These are phyloP conservation scores for Globisporangium orthogonon DNA, from an alignment of 352 stramenopile genomes.

Conservation along the genomic window DNA sequence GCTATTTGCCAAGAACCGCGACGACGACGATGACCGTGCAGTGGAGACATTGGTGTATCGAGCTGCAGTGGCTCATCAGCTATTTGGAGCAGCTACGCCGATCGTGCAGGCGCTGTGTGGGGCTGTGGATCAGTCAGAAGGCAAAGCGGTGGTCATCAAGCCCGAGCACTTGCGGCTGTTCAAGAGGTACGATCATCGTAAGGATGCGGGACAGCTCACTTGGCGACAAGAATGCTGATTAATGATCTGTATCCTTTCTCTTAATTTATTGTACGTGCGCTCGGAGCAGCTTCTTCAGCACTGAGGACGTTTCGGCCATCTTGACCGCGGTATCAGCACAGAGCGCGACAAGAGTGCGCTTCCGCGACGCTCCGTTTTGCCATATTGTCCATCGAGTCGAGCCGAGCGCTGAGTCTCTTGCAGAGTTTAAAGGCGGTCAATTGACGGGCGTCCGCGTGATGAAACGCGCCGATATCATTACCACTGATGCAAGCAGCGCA, in stretches of 20 bases:
- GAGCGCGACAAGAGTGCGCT: background rate
- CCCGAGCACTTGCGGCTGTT: slow-evolving; percentile 32
- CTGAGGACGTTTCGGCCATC: background rate
- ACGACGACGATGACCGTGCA: slow-evolving; percentile 11
- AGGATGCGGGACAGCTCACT: too few species aligned
- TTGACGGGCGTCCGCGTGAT: background rate
- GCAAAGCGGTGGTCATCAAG: slow-evolving; percentile 10
- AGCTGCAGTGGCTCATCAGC: slow-evolving; percentile 28
- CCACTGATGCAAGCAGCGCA: slow-evolving; percentile 12
- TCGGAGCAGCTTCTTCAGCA: background rate
- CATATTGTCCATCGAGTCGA: slow-evolving; percentile 3
- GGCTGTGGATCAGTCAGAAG: slow-evolving; percentile 14
- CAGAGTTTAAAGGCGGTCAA: slow-evolving; percentile 1
- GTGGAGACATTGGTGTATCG: slow-evolving; percentile 41
- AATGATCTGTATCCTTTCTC: too few species aligned
- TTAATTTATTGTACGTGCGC: too few species aligned
- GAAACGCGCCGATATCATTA: slow-evolving; percentile 5
- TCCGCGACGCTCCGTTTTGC: slow-evolving; percentile 3
- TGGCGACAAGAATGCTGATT: too few species aligned
- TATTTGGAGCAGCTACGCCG: slow-evolving; percentile 25
- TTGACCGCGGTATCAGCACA: background rate
- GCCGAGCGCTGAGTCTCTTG: background rate
- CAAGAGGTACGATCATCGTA: slow-evolving; percentile 23
- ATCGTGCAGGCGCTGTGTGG: slow-evolving; percentile 22
- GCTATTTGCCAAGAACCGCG: slow-evolving; percentile 1